Percentiles rank a stretch among this genome's conserved stretches.
Conservation (phyloP, 2,329 filamentous ascomycete genomes). For the Sclerotinia trifoliorum region DNA sequence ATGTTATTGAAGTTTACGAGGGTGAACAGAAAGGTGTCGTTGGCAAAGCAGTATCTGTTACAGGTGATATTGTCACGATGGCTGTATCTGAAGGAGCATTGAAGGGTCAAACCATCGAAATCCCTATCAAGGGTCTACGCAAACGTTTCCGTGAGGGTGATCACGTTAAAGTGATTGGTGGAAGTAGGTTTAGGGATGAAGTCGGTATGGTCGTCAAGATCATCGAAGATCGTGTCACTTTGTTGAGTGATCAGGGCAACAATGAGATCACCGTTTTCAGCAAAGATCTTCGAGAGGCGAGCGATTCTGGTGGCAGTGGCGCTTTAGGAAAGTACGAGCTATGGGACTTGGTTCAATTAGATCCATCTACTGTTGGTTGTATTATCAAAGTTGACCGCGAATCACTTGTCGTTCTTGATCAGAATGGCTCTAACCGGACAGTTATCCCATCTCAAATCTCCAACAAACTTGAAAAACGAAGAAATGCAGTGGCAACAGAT, state of each 20-base stretch:
- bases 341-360: slow-evolving; percentile 90
- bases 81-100: slow-evolving; percentile 80
- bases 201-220: slow-evolving; percentile 97
- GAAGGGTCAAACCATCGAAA: slow-evolving; percentile 81
- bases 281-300: slow-evolving; percentile 90
- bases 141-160: slow-evolving; percentile 93
- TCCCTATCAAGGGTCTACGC: slow-evolving; percentile 85
- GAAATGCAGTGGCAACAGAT: slow-evolving; percentile 86
- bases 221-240: slow-evolving; percentile 84
- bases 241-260: slow-evolving; percentile 89
- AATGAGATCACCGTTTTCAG: slow-evolving; percentile 96
- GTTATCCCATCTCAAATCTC: slow-evolving; percentile 89
- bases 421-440: slow-evolving; percentile 78
- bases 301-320: slow-evolving; percentile 84
- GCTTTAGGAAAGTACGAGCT: slow-evolving; percentile 86
- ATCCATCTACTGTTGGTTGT: slow-evolving; percentile 87
- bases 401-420: slow-evolving; percentile 84
- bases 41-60: slow-evolving; percentile 81
- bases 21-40: slow-evolving; percentile 92
- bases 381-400: slow-evolving; percentile 95
- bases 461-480: slow-evolving; percentile 80
- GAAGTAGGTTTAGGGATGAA: slow-evolving; percentile 90
- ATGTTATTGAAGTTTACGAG: slow-evolving; percentile 94
- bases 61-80: slow-evolving; percentile 89
- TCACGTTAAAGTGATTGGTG: slow-evolving; percentile 97